These are phyloP conservation scores for Salinomyces thailandicus DNA, from an alignment of 2,329 filamentous ascomycete species.

Conservation along the genomic window DNA sequence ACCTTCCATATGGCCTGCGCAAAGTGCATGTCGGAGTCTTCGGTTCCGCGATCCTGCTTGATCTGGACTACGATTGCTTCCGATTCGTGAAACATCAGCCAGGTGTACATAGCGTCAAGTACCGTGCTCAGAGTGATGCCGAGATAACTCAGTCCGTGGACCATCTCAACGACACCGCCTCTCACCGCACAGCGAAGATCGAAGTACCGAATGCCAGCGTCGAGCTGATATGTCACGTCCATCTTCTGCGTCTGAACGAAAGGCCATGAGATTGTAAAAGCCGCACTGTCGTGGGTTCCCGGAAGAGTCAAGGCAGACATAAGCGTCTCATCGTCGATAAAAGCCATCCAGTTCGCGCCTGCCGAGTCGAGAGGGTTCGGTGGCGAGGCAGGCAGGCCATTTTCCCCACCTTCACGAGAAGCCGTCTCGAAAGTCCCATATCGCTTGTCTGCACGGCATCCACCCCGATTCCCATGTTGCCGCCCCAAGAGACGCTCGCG, in stretches of 20 bases:
- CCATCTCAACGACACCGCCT: constrained; percentile 25
- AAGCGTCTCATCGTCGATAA: constrained; percentile 14
- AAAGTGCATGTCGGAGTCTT: constrained; percentile 26
- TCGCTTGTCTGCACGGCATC: no score
- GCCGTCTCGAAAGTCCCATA: background rate
- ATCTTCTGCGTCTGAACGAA: constrained; percentile 27
- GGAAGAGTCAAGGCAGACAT: constrained; percentile 26
- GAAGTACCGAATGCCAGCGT: constrained; percentile 28
- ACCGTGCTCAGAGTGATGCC: constrained; percentile 21
- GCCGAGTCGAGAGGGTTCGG: background rate
- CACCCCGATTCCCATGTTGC: no score
- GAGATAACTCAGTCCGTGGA: constrained; percentile 24
- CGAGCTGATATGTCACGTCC: constrained; percentile 20
- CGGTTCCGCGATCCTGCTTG: constrained; percentile 25
- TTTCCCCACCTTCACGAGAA: no score
- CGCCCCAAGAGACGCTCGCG: constrained; percentile 3
- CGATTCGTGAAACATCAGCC: constrained; percentile 18
- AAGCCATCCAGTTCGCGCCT: constrained; percentile 19
- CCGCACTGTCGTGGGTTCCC: constrained; percentile 28
- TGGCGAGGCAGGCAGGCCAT: no score
- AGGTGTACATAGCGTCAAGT: constrained; percentile 22
- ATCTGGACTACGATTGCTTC: constrained; percentile 27
- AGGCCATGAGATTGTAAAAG: constrained; percentile 25
- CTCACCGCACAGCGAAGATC: constrained; percentile 27
- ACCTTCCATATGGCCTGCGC: constrained; percentile 27